These are phyloP conservation scores for Melaleuca quinquenervia DNA, from an alignment of 345 rosid species.

Conservation along the genomic window DNA sequence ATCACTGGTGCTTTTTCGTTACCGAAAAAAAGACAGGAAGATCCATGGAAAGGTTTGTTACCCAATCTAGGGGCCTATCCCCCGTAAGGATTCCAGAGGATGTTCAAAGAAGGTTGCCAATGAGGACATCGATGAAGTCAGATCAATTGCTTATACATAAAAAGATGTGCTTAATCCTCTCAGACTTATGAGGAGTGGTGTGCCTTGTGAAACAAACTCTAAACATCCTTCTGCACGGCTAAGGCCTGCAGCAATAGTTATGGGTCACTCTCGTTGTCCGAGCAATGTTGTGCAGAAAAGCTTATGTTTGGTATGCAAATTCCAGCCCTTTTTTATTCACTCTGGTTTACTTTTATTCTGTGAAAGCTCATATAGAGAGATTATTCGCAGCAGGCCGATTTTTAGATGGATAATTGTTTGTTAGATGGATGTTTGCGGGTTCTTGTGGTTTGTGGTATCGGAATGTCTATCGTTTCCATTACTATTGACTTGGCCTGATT, in stretches of 20 bases:
- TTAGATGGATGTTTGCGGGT: too few species aligned
- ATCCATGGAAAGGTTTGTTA: constrained; percentile 44
- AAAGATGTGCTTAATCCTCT: constrained; percentile 42
- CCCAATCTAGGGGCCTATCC: constrained; percentile 45
- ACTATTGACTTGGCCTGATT: too few species aligned
- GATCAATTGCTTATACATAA: constrained; percentile 36
- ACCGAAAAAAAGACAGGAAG: too few species aligned
- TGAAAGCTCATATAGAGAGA: background rate
- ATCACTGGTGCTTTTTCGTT: too few species aligned
- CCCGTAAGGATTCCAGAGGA: constrained; percentile 31
- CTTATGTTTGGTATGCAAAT: constrained; percentile 37
- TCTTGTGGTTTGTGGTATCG: too few species aligned
- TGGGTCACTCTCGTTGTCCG: constrained; percentile 39
- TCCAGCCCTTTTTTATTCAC: background rate
- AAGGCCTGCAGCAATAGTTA: constrained; percentile 36
- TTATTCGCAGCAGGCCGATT: background rate
- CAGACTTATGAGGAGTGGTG: constrained; percentile 16
- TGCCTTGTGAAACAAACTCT: constrained; percentile 37
- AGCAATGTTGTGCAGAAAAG: constrained; percentile 30
- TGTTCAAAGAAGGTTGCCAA: constrained; percentile 31
- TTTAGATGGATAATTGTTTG: too few species aligned
- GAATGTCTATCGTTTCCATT: too few species aligned
- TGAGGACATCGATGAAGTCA: constrained; percentile 42
- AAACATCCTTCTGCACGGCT: constrained; percentile 33
- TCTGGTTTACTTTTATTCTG: background rate